Base-by-base conservation (phyloP, 2,329 filamentous ascomycete genomes). In the Laburnicola sp. region DNA sequence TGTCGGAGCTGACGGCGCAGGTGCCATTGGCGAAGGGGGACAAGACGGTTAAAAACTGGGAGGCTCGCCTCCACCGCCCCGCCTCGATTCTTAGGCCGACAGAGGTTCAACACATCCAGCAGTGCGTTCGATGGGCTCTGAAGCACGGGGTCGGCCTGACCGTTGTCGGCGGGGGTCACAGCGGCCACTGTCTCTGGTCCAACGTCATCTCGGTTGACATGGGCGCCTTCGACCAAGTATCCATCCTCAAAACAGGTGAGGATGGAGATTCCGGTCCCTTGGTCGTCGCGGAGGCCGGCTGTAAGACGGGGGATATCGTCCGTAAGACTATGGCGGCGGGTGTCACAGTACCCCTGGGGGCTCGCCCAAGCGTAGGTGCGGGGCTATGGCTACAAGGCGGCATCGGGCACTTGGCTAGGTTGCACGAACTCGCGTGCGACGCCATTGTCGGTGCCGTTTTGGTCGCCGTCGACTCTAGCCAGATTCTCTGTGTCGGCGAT, bases 361-460 rank as follows among this genome's bases (percentile, higher is more conserved):
- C 82, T 26, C 81, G 84, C 5, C 84, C 84, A 56, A 86, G 83
- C 56, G 82, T 87, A 25, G 84, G 85, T 2, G 78, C 82, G 0
- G 85, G 85, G 0, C 58, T 84, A 10, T 86, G 82, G 82, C 72
- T 87, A 40, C 83, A 87, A 73, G 85, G 85, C 35, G 84, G 84
- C 45, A 83, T 87, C 42, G 83, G 84, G 2, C 82, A 86, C 56
- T 70, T 85, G 16, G 61, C 79, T 31, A 75, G 83, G 51, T 48
- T 75, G 6, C 67, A 83, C 55, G 83, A 84, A 1, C 81, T 87
- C 9, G 55, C 82, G 2, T 86, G 82, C 57, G 84, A 87, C 56
- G 64, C 77, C 39, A 80, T 87, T 39, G 64, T 86, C n/a, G 83
- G 84, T 54, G 83, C 80, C 21, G 76, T 86, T 2, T 8, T 86